These are phyloP conservation scores for Elsinoe fawcettii DNA, from an alignment of 2,329 filamentous ascomycete genomes.

Conservation along the genomic window DNA sequence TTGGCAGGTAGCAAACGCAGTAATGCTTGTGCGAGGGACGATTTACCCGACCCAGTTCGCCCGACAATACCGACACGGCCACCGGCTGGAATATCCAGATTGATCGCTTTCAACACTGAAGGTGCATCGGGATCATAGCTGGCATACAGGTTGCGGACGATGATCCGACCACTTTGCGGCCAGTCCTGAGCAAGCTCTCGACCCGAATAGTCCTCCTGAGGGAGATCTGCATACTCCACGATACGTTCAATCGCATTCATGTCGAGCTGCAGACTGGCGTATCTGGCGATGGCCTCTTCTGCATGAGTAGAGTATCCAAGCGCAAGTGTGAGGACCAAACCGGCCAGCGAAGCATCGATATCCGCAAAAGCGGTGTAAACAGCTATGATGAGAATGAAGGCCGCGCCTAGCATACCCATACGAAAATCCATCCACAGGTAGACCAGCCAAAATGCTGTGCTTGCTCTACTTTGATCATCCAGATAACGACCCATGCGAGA, in stretches of 20 bases:
- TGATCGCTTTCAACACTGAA: conserved; percentile 41
- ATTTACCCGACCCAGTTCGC: conserved; percentile 77
- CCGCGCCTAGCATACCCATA: not conserved
- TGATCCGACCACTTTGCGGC: conserved; percentile 70
- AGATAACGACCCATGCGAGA: not conserved
- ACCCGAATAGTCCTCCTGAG: conserved; percentile 78
- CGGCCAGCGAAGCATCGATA: not conserved
- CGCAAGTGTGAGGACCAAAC: not conserved
- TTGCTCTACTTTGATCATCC: not conserved
- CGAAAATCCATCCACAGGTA: conserved; percentile 6
- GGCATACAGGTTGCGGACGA: conserved; percentile 44
- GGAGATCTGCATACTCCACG: conserved; percentile 83
- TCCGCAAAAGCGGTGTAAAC: not conserved
- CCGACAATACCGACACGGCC: conserved; percentile 77
- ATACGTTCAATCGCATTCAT: conserved; percentile 72
- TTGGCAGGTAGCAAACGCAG: conserved; percentile 58
- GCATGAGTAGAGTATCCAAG: not conserved
- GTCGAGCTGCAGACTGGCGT: not conserved
- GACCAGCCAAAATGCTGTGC: not conserved
- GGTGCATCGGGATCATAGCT: conserved; percentile 43
- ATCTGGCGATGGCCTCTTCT: not conserved
- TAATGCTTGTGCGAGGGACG: conserved; percentile 72
- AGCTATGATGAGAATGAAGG: not conserved
- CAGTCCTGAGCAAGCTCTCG: conserved; percentile 84
- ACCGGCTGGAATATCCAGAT: conserved; percentile 63